Percentiles rank a stretch among this genome's conserved stretches.
Evolutionary conservation across 345 rosid genomes (phyloP).

Genomic region (Brassica incana): DNA sequence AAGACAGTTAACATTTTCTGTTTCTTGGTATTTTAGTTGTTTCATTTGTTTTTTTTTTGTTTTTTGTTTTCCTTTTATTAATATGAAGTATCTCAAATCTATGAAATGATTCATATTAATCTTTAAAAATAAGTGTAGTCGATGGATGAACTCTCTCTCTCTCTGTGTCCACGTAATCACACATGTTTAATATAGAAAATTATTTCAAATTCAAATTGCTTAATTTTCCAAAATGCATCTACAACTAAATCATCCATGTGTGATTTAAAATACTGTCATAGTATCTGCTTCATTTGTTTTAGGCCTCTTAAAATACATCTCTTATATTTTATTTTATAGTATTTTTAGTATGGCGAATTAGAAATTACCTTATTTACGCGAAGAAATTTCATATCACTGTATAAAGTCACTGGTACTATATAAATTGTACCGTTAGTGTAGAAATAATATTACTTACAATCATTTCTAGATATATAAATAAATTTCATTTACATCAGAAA

Average conservation of each 20-base stretch:
- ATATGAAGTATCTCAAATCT: too few relatives aligned
- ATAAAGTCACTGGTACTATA: background rate
- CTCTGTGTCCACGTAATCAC: too few relatives aligned
- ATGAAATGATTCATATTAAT: too few relatives aligned
- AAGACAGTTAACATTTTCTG: slow-evolving; percentile 19
- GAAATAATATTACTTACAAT: background rate
- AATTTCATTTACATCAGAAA: background rate
- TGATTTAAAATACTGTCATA: too few relatives aligned
- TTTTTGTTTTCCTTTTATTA: too few relatives aligned
- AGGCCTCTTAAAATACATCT: background rate
- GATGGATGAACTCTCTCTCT: too few relatives aligned
- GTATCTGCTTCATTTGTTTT: background rate
- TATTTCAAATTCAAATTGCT: too few relatives aligned
- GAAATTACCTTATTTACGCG: background rate
- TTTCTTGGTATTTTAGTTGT: background rate
- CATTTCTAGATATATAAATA: background rate
- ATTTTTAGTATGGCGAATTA: background rate
- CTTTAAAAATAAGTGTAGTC: too few relatives aligned
- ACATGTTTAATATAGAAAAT: too few relatives aligned
- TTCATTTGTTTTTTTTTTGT: background rate
- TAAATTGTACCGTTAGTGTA: background rate
- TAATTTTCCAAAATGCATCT: too few relatives aligned
- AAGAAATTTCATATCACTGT: background rate
- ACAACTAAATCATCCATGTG: too few relatives aligned
- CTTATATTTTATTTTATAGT: background rate